Percentiles rank a stretch among this genome's conserved stretches.
Conservation (phyloP, 768 basidiomycete genomes). For the Rhodotorula paludigena region DNA sequence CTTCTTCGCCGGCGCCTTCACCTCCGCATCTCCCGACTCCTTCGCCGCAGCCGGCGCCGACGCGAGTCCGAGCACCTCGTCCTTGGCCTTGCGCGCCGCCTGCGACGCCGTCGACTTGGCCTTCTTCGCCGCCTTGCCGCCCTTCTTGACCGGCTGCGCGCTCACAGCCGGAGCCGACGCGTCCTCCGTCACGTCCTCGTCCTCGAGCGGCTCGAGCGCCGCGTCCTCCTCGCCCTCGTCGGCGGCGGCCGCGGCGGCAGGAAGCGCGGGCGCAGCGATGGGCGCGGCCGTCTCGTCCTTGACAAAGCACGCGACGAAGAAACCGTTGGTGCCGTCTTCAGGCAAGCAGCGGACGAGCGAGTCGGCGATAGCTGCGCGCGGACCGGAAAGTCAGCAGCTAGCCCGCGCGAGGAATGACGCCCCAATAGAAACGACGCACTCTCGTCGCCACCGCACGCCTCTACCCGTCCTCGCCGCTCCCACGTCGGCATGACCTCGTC, state of each 20-base stretch:
- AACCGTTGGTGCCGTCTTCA: constrained; percentile 82
- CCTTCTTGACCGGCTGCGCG: background rate
- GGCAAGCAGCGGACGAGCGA: constrained; percentile 52
- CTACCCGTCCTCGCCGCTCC: constrained; percentile 69
- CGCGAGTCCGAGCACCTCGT: background rate
- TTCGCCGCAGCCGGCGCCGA: background rate
- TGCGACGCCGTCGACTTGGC: constrained; percentile 10
- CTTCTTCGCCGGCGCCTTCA: background rate
- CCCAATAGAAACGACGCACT: constrained; percentile 20
- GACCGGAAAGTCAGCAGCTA: background rate
- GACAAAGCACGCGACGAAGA: constrained; percentile 96
- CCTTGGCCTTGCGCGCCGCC: constrained; percentile 14
- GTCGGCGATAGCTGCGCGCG: constrained; percentile 54
- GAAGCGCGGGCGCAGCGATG: background rate
- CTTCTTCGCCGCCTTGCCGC: constrained; percentile 6
- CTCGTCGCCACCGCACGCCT: constrained; percentile 56
- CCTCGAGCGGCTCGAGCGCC: background rate
- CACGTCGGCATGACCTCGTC: constrained; percentile 70
- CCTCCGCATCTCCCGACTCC: background rate
- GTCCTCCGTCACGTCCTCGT: background rate
- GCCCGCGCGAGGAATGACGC: too few relatives aligned
- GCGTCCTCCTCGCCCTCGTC: background rate
- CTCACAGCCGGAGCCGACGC: background rate
- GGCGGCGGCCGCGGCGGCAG: background rate
- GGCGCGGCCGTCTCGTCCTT: constrained; percentile 2